Evolutionary conservation across 176 grass and related monocot genomes (phyloP), one percentile per base, ranked within the genome.

Genomic region (Oryza punctata): DNA sequence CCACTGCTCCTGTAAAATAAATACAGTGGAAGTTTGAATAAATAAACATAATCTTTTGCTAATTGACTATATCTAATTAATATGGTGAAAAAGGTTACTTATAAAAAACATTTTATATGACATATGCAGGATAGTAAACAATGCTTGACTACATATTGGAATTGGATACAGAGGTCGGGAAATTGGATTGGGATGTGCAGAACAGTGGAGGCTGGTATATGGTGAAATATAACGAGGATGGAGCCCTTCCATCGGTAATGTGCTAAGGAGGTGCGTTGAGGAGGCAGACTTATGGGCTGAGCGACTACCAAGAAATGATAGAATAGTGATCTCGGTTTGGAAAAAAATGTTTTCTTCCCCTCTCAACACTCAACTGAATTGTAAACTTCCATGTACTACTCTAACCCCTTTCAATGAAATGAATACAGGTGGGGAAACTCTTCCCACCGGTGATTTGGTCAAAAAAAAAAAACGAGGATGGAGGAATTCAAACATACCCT

Each of bases 1-100:
- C 92, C 87, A 71, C 85, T 87, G 72, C 96, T 95, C 82, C 96
- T 95, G 87, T 74, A 81, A 84, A 86, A 63, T 70, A 24, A 18
- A 87, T 70, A 61, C 8, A 74, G 65, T 75, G 47, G 46, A 59
- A 23, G 2, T 59, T 59, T n/a, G 21, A 61, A 60, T 12, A 21
- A 69, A 85, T 63, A 77, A 43, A 76, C 3, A 67, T 84, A 40
- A 11, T 1, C 40, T 54, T 66, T 50, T 49, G 80, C 9, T 28
- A 19, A 66, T 78, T 60, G 10, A n/a, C 52, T 73, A 45, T 26
- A 66, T 73, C 41, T 25, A 59, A 10, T 66, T 25, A 24, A 32
- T 12, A 45, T 2, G 12, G 5, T 25, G 65, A 35, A 72, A 74
- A 28, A 80, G 45, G 37, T n/a, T 73, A 21, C 21, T 59, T 12